A percentile compares a stretch with the other conserved stretches of the same genome.
Evolutionary conservation across 2,329 filamentous ascomycete genomes (phyloP).

Genomic region (Scedosporium boydii): DNA sequence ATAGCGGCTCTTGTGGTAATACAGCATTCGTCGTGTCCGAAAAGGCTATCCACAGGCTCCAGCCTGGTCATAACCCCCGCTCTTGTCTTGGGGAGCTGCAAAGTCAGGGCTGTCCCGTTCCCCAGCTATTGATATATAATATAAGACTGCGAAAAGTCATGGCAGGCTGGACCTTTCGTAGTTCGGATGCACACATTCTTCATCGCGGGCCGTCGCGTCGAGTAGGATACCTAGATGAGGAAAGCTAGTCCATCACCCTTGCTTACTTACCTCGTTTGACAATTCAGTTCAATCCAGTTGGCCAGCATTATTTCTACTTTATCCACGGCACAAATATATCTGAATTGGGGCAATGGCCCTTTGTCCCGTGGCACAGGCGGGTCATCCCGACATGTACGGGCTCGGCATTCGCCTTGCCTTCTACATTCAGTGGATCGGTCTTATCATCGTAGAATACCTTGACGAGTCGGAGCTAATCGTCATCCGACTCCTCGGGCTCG

Average conservation of each 20-base stretch:
- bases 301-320: no score
- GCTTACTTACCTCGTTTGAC: neutral
- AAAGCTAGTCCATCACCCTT: no score
- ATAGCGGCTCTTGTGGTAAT: neutral
- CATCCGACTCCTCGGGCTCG: constrained; percentile 21
- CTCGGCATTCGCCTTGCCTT: constrained; percentile 24
- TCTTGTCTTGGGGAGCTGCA: neutral
- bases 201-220: no score
- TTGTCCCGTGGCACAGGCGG: neutral
- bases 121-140: no score
- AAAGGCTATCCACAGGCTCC: neutral
- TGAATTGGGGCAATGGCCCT: neutral
- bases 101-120: neutral
- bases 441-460: constrained; percentile 20
- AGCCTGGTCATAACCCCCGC: neutral
- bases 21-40: neutral
- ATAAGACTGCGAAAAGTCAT: no score
- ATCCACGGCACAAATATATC: neutral
- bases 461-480: constrained; percentile 18
- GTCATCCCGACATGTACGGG: constrained; percentile 23
- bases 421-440: constrained; percentile 26
- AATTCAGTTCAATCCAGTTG: neutral
- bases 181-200: no score
- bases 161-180: no score
- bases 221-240: no score